These are phyloP conservation scores for Sabuloglossum arenarium DNA, from an alignment of 495 filamentous ascomycete species.

Conservation along the genomic window DNA sequence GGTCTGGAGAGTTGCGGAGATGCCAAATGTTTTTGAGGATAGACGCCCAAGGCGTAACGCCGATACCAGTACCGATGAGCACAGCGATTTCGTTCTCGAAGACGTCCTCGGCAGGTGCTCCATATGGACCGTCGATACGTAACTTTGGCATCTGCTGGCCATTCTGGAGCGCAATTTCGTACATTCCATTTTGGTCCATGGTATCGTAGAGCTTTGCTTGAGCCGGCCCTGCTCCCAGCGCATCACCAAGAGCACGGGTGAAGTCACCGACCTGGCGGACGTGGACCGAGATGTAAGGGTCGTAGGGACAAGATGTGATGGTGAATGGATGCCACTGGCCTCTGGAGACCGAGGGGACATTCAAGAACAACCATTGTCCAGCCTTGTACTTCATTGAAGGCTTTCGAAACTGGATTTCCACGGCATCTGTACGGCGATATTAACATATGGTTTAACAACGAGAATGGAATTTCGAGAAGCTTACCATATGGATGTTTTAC, in stretches of 20 bases:
- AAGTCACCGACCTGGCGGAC: constrained; percentile 95
- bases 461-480: constrained; percentile 11
- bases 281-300: constrained; percentile 84
- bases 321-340: constrained; percentile 99
- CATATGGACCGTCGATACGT: constrained; percentile 89
- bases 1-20: constrained; percentile 63
- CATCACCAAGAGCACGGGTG: constrained; percentile 68
- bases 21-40: constrained; percentile 99
- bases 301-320: constrained; percentile 94
- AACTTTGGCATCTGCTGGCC: constrained; percentile 75
- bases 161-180: constrained; percentile 90
- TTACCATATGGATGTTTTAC: constrained; percentile 92
- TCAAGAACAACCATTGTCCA: constrained; percentile 92
- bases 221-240: constrained; percentile 73
- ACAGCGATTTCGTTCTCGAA: constrained; percentile 98
- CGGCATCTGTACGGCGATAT: constrained; percentile 39
- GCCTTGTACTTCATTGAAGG: constrained; percentile 96
- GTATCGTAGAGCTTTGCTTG: constrained; percentile 72
- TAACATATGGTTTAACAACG: constrained; percentile 12
- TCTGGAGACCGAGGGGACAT: constrained; percentile 68
- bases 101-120: constrained; percentile 88
- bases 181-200: constrained; percentile 89
- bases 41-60: constrained; percentile 91
- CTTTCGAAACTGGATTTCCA: constrained; percentile 94
- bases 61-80: constrained; percentile 91